These are phyloP conservation scores for Metschnikowia matae DNA, from an alignment of 805 yeast species.

Conservation along the genomic window DNA sequence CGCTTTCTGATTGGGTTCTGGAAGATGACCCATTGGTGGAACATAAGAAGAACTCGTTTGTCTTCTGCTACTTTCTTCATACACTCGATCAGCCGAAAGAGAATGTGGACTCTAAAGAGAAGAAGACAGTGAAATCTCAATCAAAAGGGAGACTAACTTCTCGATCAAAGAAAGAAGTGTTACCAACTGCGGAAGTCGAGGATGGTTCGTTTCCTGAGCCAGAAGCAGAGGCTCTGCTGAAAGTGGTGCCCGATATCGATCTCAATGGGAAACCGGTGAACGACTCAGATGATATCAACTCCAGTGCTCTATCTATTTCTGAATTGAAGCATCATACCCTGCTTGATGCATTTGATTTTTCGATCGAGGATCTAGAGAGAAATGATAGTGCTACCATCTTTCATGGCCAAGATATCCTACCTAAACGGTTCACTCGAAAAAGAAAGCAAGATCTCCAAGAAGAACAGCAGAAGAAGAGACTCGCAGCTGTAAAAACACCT, in stretches of 20 bases:
- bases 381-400: conserved; percentile 11
- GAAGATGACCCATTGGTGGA: conserved; percentile 61
- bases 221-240: neutral
- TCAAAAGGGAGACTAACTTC: no score
- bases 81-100: neutral
- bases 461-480: neutral
- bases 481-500: neutral
- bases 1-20: conserved; percentile 50
- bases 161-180: neutral
- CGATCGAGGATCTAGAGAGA: conserved; percentile 15
- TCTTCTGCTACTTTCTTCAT: conserved; percentile 29
- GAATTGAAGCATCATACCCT: neutral
- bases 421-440: conserved; percentile 7
- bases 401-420: conserved; percentile 5
- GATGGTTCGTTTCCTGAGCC: neutral
- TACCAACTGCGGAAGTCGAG: neutral
- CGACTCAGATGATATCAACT: conserved; percentile 1
- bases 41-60: conserved; percentile 35
- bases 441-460: conserved; percentile 3
- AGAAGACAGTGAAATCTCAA: no score
- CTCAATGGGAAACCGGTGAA: neutral
- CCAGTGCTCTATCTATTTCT: neutral
- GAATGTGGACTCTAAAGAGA: neutral
- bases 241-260: neutral
- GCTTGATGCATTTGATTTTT: conserved; percentile 15